phyloP scores from a whole-genome alignment of 169 alveolate species.

The Plasmodium yoelii region DNA sequence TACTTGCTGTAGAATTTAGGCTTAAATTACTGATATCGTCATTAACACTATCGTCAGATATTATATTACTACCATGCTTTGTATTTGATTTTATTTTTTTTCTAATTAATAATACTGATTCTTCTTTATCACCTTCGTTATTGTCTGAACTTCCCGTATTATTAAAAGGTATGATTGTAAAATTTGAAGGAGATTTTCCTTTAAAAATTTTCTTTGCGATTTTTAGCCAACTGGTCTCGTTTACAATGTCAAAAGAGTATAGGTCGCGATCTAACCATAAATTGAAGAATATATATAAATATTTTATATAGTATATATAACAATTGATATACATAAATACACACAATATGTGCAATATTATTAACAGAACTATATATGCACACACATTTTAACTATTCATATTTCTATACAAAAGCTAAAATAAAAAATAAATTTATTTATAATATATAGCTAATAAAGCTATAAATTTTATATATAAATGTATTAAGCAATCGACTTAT shows the following conservation, averaged over 20 bases:
- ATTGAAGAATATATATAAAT: constrained; percentile 3
- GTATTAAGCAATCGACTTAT: no score
- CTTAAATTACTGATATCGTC: not conserved
- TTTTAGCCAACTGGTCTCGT: constrained; percentile 15
- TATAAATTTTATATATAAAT: no score
- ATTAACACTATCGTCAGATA: not conserved
- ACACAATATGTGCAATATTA: not conserved
- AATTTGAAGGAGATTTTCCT: constrained; percentile 20
- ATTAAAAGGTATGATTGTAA: constrained; percentile 41
- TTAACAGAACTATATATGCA: not conserved
- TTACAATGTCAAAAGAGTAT: constrained; percentile 31
- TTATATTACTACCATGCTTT: not conserved
- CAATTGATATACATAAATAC: not conserved
- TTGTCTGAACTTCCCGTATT: constrained; percentile 13
- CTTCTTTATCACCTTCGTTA: not conserved
- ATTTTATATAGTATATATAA: not conserved
- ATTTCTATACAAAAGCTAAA: no score
- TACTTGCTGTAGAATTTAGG: not conserved
- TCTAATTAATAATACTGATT: constrained; percentile 43
- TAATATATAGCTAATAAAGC: no score
- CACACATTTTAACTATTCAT: no score
- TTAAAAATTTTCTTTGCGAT: constrained; percentile 33
- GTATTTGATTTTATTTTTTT: constrained; percentile 16
- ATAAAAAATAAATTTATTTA: no score
- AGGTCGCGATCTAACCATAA: constrained; percentile 16